Base-by-base conservation (phyloP, 176 grass and related monocot genomes). In the Ampelocalamus luodianensis region DNA sequence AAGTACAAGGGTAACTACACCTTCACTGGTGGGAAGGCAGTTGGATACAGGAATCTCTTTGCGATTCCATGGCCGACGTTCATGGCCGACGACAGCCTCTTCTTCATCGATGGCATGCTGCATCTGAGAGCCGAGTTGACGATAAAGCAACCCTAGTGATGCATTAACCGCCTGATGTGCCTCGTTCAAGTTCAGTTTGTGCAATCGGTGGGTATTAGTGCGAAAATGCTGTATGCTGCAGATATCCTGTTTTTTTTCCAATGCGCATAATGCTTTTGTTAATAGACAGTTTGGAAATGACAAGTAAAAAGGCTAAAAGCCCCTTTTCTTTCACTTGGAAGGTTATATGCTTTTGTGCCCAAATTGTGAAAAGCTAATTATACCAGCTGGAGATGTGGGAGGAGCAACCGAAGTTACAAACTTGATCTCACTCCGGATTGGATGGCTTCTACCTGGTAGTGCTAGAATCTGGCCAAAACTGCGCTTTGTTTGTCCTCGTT, bases 1-100 rank as follows among this genome's bases (percentile, higher is more conserved):
- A 91, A 91, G 77, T 91, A 92, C 54, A 94, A 92, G 72, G 90
- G 90, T 10, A 90, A 97, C 59, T 97, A 97, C 84, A 97, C 94
- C 0, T 97, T 97, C 86, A 92, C 92, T 3, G 94, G 94, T 12
- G 94, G 94, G 3, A 97, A 97, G 72, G 88, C 88, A 0, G 94
- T 97, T 53, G 94, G 92, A 37, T 94, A 92, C 43, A 78, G 77
- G 77, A 92, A 97, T 80, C 80, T 97, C 12, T 97, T 97, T 92
- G 83, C 81, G 0, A 87, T 91, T 51, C 94, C 94, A 32, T 97
- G 92, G 92, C 76, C 88, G 10, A 89, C 85, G 0, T 97, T 97
- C 85, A 81, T 92, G 81, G 90, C 92, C 0, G 90, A 91, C 0
- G 94, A 97, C 68, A 97, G 86, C 76, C 88, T 91, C 72, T 97